Evolutionary conservation across 805 yeast genomes (phyloP), one percentile per base, ranked within the genome.

Genomic region (Brettanomyces sp.): DNA sequence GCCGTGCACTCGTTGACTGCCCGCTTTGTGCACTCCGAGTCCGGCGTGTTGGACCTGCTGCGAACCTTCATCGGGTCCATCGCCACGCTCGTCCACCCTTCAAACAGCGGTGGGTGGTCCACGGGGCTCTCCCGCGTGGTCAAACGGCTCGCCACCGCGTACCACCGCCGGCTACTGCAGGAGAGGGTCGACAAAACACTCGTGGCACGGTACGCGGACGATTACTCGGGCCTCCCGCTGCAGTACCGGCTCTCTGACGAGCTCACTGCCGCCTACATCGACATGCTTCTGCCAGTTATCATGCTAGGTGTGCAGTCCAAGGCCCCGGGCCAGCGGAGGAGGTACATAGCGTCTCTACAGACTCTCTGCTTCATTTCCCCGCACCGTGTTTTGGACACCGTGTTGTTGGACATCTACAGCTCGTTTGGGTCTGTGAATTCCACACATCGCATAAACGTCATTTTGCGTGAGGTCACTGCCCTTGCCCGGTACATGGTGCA

Each of bases 81-180:
- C 5, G 82, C 77, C 50, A 85, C 96, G 18, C 86, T 82, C 63
- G 81, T 80, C 3, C 97, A 93, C 61, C 99, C 99, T 5, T 89
- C 98, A 0, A 90, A 90, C 60, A 63, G 72, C n/a, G 98, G 96
- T 0, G 73, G 74, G n/a, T 90, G 98, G 97, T 76, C 95, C 0
- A 63, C 73, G 25, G 67, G 81, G 4, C 75, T 91, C 30, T 73
- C 95, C 1, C 77, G 77, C 47, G 73, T 85, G 25, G 67, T 85
- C n/a, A 72, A 74, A 49, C 74, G 79, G 39, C 65, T 87, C 44
- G 74, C 80, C 0, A 68, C 72, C 42, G 75, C 75, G 51, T 80
- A 78, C 48, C 87, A 81, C 56, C 73, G 75, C 45, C 70, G 95
- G 55, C 66, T 59, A 36, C 65, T 71, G 44, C 63, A 69, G 45